Percentiles rank a stretch among this genome's conserved stretches.
Evolutionary conservation across 2,329 filamentous ascomycete genomes (phyloP).

Genomic region (Monosporascus sp.): DNA sequence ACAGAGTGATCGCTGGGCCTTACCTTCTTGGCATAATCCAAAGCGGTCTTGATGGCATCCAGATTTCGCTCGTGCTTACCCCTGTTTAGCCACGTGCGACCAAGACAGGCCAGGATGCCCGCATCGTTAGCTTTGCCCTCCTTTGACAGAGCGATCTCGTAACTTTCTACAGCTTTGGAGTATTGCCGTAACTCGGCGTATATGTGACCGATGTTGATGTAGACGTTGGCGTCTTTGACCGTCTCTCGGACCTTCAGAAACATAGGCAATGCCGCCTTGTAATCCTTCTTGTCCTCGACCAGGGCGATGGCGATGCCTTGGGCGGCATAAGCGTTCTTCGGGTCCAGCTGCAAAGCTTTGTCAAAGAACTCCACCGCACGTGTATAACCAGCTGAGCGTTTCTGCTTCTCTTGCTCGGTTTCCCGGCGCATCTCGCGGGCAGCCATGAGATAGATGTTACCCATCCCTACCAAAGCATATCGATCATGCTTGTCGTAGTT

Average conservation of each 20-base stretch:
- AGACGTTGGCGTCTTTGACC: slow-evolving; percentile 80
- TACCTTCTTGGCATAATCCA: slow-evolving; percentile 61
- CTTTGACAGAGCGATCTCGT: slow-evolving; percentile 77
- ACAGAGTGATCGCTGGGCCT: slow-evolving; percentile 9
- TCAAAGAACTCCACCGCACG: slow-evolving; percentile 98
- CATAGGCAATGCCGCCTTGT: slow-evolving; percentile 74
- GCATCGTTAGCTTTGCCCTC: slow-evolving; percentile 70
- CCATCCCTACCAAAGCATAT: slow-evolving; percentile 96
- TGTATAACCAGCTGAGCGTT: slow-evolving; percentile 78
- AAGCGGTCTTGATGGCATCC: slow-evolving; percentile 51
- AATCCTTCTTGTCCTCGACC: slow-evolving; percentile 90
- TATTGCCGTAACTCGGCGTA: slow-evolving; percentile 89
- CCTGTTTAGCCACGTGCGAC: slow-evolving; percentile 79
- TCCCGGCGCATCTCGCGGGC: slow-evolving; percentile 93
- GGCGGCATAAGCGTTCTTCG: slow-evolving; percentile 91
- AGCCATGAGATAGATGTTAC: slow-evolving; percentile 80
- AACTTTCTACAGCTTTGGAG: slow-evolving; percentile 87
- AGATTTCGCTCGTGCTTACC: slow-evolving; percentile 59
- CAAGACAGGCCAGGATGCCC: slow-evolving; percentile 77
- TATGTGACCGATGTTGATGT: slow-evolving; percentile 89
- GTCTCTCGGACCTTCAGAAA: slow-evolving; percentile 89
- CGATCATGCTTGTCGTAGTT: slow-evolving; percentile 95
- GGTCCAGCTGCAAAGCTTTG: slow-evolving; percentile 91
- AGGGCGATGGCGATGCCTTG: slow-evolving; percentile 94
- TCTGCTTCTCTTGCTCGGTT: slow-evolving; percentile 84